Evolutionary conservation across 2,329 filamentous ascomycete species (phyloP).

Genomic region (Pseudohalonectria lignicola): DNA sequence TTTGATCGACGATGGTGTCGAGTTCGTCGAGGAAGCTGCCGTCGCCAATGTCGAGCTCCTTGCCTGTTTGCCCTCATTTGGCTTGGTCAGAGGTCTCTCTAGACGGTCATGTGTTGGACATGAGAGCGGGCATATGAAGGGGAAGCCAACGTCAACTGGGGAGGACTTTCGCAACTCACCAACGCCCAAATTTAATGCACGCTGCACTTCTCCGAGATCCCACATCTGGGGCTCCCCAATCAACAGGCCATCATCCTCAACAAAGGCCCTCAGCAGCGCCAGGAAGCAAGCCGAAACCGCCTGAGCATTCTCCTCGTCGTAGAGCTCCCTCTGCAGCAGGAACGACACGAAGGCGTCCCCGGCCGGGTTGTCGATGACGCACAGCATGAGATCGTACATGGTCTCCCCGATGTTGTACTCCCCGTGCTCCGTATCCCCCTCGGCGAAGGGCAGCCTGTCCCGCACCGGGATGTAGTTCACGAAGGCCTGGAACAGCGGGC

Average conservation of each 20-base stretch:
- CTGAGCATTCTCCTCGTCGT: background rate
- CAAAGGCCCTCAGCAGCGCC: background rate
- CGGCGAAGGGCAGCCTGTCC: background rate
- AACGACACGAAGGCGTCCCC: background rate
- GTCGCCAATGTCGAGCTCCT: background rate
- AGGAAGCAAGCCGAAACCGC: background rate
- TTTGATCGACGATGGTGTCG: no score
- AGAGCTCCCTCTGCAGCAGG: background rate
- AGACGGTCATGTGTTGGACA: background rate
- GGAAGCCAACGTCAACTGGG: no score
- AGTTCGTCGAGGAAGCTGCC: background rate
- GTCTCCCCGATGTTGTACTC: no score
- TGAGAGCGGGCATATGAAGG: no score
- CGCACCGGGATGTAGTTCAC: slow-evolving; percentile 1
- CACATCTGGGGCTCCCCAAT: no score
- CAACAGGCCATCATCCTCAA: no score
- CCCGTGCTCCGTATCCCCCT: no score
- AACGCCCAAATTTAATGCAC: no score
- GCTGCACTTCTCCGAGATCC: no score
- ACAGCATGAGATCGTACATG: slow-evolving; percentile 1
- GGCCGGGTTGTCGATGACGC: slow-evolving; percentile 1
- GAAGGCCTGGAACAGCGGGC: slow-evolving; percentile 1
- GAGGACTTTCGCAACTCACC: no score
- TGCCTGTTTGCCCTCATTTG: no score
- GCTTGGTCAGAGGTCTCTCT: no score